Conservation (phyloP, 371 early-diverging fungal species). For the Batrachochytrium dendrobatidis region DNA sequence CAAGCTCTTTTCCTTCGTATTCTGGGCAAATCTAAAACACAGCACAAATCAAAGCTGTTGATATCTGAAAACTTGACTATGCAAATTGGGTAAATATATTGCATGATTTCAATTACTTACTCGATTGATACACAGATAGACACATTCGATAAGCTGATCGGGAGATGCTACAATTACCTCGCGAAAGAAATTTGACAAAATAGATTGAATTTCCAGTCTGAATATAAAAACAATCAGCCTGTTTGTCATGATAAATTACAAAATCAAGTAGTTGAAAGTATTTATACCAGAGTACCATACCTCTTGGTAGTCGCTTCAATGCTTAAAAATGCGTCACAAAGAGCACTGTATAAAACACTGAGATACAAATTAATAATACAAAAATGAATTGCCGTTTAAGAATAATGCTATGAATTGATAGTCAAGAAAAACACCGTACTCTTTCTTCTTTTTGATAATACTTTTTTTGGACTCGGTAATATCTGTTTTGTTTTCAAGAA, state of each 20-base stretch:
- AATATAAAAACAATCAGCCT: slow-evolving; percentile 4
- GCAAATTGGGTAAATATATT: neutral
- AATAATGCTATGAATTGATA: no score
- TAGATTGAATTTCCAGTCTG: slow-evolving; percentile 75
- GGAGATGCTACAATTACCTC: slow-evolving; percentile 65
- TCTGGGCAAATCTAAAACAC: slow-evolving; percentile 74
- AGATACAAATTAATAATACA: no score
- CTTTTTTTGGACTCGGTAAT: no score
- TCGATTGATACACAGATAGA: slow-evolving; percentile 91
- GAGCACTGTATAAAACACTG: slow-evolving; percentile 67
- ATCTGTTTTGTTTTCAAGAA: no score
- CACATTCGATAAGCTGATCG: slow-evolving; percentile 59
- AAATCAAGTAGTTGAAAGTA: neutral
- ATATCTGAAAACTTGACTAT: neutral
- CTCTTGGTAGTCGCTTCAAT: slow-evolving; percentile 77
- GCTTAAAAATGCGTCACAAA: slow-evolving; percentile 80
- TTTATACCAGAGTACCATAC: slow-evolving; percentile 13
- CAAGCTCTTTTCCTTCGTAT: slow-evolving; percentile 93
- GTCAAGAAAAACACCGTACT: no score
- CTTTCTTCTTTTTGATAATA: no score
- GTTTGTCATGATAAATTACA: neutral
- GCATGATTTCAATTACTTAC: slow-evolving; percentile 29
- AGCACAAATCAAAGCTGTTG: neutral
- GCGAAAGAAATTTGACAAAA: slow-evolving; percentile 67
- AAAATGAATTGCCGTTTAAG: no score